Percentiles rank a stretch among this genome's conserved stretches.
phyloP scores from a whole-genome alignment of 495 filamentous ascomycete species.

The Mycothermus thermophilus region DNA sequence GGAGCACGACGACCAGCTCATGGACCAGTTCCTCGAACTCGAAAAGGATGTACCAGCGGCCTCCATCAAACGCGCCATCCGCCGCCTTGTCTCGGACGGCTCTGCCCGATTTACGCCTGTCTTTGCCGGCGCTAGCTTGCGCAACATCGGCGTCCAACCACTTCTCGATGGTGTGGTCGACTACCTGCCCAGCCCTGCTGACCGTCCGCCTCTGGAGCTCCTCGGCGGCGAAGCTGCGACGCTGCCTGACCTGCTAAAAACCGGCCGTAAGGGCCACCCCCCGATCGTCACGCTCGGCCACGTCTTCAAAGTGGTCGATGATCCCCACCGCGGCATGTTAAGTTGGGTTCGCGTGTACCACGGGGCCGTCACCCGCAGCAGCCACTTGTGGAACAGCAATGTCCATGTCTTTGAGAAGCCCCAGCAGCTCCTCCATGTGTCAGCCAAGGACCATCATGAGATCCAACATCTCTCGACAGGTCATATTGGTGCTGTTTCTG shows the following conservation, averaged over 20 bases:
- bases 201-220: constrained; percentile 67
- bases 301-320: constrained; percentile 95
- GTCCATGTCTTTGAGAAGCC: constrained; percentile 70
- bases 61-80: constrained; percentile 58
- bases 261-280: constrained; percentile 30
- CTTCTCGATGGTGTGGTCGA: constrained; percentile 79
- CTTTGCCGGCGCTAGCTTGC: constrained; percentile 83
- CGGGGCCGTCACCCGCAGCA: constrained; percentile 58
- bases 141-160: constrained; percentile 88
- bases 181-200: constrained; percentile 68
- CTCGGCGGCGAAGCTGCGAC: constrained; percentile 44
- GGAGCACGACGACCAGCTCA: constrained; percentile 73
- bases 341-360: constrained; percentile 91
- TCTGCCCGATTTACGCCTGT: constrained; percentile 60
- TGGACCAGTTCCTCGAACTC: constrained; percentile 67
- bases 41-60: constrained; percentile 56
- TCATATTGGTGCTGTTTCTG: constrained; percentile 91
- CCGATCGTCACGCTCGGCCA: constrained; percentile 62
- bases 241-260: constrained; percentile 39
- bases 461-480: constrained; percentile 66
- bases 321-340: constrained; percentile 70
- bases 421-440: constrained; percentile 76
- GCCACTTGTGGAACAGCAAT: constrained; percentile 75
- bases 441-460: constrained; percentile 76
- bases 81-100: constrained; percentile 53